phyloP scores from a whole-genome alignment of 148 eudicot genomes.

The Rhododendron williamsianum region DNA sequence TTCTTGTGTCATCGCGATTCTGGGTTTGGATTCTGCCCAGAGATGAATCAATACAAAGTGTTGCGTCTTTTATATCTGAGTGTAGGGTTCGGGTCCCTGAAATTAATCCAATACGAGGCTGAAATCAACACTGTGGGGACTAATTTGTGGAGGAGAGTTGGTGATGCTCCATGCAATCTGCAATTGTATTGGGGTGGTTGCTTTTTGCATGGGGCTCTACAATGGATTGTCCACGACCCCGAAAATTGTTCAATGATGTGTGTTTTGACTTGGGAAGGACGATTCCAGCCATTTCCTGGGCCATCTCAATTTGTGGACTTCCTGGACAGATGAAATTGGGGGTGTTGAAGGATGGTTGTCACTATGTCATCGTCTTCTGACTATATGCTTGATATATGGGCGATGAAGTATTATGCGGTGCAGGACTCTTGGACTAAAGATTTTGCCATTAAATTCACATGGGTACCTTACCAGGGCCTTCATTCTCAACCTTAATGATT shows the following conservation, averaged over 20 bases:
- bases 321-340: too few relatives aligned
- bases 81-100: background rate
- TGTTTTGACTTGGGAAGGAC: too few relatives aligned
- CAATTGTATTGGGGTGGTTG: constrained; percentile 23
- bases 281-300: too few relatives aligned
- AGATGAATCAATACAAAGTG: constrained; percentile 11
- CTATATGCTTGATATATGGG: too few relatives aligned
- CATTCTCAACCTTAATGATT: too few relatives aligned
- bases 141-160: constrained; percentile 15
- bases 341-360: too few relatives aligned
- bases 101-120: background rate
- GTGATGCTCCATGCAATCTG: constrained; percentile 18
- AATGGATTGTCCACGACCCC: constrained; percentile 25
- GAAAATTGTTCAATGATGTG: background rate
- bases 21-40: background rate
- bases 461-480: too few relatives aligned
- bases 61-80: background rate
- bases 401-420: too few relatives aligned
- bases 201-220: constrained; percentile 24
- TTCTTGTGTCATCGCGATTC: too few relatives aligned
- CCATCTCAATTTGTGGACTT: background rate
- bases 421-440: too few relatives aligned
- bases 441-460: too few relatives aligned
- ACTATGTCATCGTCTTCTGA: too few relatives aligned
- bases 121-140: constrained; percentile 21